Evolutionary conservation across 805 yeast species (phyloP).

Genomic region (Candida pseudofarinosa): DNA sequence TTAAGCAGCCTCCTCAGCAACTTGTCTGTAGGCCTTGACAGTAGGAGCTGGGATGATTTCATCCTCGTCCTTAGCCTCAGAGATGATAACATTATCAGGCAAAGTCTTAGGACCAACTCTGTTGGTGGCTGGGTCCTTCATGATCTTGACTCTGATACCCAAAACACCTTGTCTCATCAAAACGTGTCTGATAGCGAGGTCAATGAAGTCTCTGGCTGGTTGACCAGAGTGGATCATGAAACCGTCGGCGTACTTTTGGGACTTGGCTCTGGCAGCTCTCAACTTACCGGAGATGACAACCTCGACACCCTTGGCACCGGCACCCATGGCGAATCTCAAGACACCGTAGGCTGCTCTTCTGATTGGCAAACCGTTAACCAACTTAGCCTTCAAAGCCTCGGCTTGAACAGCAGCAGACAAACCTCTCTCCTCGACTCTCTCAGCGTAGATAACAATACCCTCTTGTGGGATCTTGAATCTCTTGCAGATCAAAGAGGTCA

Average conservation of each 20-base stretch:
- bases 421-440: constrained; percentile 99
- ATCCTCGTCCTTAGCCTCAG: constrained; percentile 91
- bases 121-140: constrained; percentile 95
- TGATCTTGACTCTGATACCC: constrained; percentile 99
- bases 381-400: constrained; percentile 97
- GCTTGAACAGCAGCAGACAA: constrained; percentile 99
- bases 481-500: constrained; percentile 95
- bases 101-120: constrained; percentile 83
- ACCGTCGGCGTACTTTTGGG: constrained; percentile 99
- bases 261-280: constrained; percentile 99
- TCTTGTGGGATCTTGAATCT: constrained; percentile 97
- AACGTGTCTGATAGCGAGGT: constrained; percentile 98
- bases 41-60: constrained; percentile 73
- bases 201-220: constrained; percentile 98
- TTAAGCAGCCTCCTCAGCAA: constrained; percentile 32
- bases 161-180: constrained; percentile 99
- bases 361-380: constrained; percentile 97
- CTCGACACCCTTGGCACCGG: constrained; percentile 99
- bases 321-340: constrained; percentile 99
- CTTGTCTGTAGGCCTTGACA: constrained; percentile 69
- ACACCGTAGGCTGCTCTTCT: constrained; percentile 99
- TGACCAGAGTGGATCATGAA: constrained; percentile 99
- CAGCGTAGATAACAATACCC: constrained; percentile 92
- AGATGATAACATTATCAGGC: constrained; percentile 91
- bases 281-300: constrained; percentile 99